Evolutionary conservation across 345 rosid genomes (phyloP).

Genomic region (Melastoma malabathricum): DNA sequence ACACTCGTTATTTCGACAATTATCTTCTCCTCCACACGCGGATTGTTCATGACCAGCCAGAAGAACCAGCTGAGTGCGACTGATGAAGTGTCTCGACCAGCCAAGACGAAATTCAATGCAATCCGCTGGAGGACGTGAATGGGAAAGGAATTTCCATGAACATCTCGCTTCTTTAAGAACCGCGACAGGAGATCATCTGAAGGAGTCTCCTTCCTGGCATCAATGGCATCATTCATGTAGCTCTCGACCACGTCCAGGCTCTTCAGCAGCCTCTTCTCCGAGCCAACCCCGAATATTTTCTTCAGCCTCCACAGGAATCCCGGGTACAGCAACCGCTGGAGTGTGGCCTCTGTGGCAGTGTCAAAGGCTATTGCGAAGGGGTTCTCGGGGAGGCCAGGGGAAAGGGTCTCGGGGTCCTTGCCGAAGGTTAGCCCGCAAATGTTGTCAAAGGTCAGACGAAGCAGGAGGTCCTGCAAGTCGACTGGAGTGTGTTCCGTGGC

Average conservation of each 20-base stretch:
- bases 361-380: conserved; percentile 68
- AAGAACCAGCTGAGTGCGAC: conserved; percentile 94
- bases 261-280: conserved; percentile 37
- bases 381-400: conserved; percentile 58
- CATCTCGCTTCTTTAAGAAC: conserved; percentile 68
- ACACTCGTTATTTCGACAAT: conserved; percentile 45
- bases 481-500: conserved; percentile 25
- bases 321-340: conserved; percentile 65
- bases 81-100: conserved; percentile 89
- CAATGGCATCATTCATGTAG: conserved; percentile 63
- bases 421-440: conserved; percentile 88
- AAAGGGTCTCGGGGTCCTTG: conserved; percentile 69
- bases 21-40: conserved; percentile 48
- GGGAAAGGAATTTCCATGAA: conserved; percentile 41
- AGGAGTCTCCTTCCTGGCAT: conserved; percentile 48
- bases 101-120: conserved; percentile 83
- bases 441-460: conserved; percentile 83
- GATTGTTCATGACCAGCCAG: conserved; percentile 73
- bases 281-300: conserved; percentile 47
- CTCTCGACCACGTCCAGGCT: conserved; percentile 47
- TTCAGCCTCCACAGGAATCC: conserved; percentile 53
- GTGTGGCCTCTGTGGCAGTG: conserved; percentile 74
- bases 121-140: conserved; percentile 60
- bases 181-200: conserved; percentile 80
- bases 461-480: conserved; percentile 73